Evolutionary conservation across 805 yeast genomes (phyloP), one percentile per base, ranked within the genome.

Genomic region (Candida glaebosa): DNA sequence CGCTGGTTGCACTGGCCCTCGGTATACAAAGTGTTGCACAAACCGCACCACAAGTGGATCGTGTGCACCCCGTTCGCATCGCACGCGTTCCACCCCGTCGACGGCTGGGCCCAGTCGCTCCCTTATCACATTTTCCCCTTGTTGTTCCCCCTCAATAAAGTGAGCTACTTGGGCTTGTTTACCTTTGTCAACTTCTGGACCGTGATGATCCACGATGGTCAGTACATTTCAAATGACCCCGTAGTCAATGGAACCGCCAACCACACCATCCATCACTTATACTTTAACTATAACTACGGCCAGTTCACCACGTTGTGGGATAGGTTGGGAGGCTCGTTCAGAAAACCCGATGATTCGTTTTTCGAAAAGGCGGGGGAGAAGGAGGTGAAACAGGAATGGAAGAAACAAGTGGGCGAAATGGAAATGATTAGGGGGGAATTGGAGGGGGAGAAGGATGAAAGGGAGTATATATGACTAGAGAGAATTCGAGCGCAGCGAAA

Each of bases 241-340:
- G 78, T 88, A 44, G 84, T 93, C 51, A 93, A 93, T 65, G 99
- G 99, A 56, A 90, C 98, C 14, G 99, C 99, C 4, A 91, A 98
- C 66, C 99, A 93, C 70, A 90, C 99, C 1, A 82, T 91, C 37
- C 99, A 93, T 67, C 99, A 93, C 61, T 69, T 93, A 53, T 93
- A 93, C 69, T 93, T 93, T 80, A 91, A 91, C 75, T 93, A 93
- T 70, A 93, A 93, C 73, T 93, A 90, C 61, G 99, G 99, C 31
- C 99, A 93, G 69, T 93, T 91, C 71, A 90, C 98, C 36, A 93
- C 99, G 14, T 72, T 93, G 50, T 93, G 99, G 99, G 99, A 93
- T 64, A 83, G 99, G 68, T 68, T 93, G 43, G 98, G 98, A 39
- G 85, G 89, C 36, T 81, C 96, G 19, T 90, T 93, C 69, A 84